These are phyloP conservation scores for Ophioceras dolichostomum DNA, from an alignment of 2,329 filamentous ascomycete genomes.

Conservation along the genomic window DNA sequence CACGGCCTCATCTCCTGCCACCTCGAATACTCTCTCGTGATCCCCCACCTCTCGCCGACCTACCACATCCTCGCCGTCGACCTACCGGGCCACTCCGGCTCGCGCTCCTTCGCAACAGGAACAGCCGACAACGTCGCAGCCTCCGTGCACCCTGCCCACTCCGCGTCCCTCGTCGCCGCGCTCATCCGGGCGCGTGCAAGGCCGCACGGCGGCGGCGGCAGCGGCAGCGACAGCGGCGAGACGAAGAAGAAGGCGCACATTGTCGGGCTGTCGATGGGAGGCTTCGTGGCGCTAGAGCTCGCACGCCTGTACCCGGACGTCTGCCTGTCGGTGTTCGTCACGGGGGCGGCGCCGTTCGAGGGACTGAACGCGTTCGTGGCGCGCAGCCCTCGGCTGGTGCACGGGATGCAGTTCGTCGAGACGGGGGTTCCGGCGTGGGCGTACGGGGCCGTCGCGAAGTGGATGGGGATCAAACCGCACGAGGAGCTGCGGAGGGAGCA, in stretches of 20 bases:
- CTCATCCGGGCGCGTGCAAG: slow-evolving; percentile 23
- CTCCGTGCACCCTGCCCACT: slow-evolving; percentile 9
- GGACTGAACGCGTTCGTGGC: slow-evolving; percentile 5
- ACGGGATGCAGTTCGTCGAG: background rate
- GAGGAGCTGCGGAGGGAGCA: background rate
- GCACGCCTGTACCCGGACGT: slow-evolving; percentile 20
- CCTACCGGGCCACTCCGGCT: slow-evolving; percentile 24
- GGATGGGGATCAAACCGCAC: background rate
- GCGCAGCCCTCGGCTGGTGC: slow-evolving; percentile 5
- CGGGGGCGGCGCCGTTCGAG: slow-evolving; percentile 17
- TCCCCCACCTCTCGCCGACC: slow-evolving; percentile 18
- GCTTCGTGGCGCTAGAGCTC: slow-evolving; percentile 21
- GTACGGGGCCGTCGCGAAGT: background rate
- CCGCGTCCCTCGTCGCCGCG: slow-evolving; percentile 19
- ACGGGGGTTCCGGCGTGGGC: background rate
- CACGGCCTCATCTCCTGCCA: slow-evolving; percentile 35
- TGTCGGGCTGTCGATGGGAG: slow-evolving; percentile 27
- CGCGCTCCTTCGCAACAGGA: slow-evolving; percentile 18
- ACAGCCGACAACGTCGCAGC: background rate
- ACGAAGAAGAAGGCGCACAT: slow-evolving; percentile 26
- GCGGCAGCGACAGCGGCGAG: too few relatives aligned
- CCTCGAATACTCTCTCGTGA: slow-evolving; percentile 27
- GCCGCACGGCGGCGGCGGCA: slow-evolving; percentile 18
- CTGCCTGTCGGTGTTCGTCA: slow-evolving; percentile 20
- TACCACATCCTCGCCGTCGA: slow-evolving; percentile 27